These are phyloP conservation scores for Cicer bijugum DNA, from an alignment of 306 rosid genomes.

Conservation along the genomic window DNA sequence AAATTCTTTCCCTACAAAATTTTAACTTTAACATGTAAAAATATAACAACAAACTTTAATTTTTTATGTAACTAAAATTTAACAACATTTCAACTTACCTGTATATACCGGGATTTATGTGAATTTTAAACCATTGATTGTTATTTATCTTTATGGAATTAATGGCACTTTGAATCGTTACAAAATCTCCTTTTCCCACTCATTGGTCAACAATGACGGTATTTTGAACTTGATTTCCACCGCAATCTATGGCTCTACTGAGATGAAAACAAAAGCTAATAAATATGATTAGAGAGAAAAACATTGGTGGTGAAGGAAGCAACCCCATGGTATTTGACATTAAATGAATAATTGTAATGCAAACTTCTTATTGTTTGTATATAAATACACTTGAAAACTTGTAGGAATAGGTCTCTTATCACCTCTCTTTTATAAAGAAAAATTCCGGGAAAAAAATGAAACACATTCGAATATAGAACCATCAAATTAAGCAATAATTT, in stretches of 20 bases:
- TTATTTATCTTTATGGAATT: constrained; percentile 38
- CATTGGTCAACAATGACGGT: neutral
- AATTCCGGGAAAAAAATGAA: no score
- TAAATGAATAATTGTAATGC: neutral
- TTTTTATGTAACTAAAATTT: neutral
- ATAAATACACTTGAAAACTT: neutral
- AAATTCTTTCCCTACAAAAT: neutral
- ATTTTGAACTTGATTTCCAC: neutral
- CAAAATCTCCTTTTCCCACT: neutral
- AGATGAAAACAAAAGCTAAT: neutral
- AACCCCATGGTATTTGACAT: neutral
- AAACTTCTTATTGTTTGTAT: neutral
- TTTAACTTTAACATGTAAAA: neutral
- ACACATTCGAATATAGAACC: no score
- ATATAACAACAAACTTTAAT: neutral
- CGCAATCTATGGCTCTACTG: neutral
- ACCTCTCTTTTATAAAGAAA: no score
- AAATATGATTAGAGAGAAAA: neutral
- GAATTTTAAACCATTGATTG: constrained; percentile 43
- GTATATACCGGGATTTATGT: constrained; percentile 43
- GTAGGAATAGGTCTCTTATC: neutral
- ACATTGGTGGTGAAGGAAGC: neutral
- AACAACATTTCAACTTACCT: constrained; percentile 31
- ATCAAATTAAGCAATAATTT: no score
- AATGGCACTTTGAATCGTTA: constrained; percentile 39